phyloP scores from a whole-genome alignment of 176 grass and related monocot genomes.

The Oryza australiensis region DNA sequence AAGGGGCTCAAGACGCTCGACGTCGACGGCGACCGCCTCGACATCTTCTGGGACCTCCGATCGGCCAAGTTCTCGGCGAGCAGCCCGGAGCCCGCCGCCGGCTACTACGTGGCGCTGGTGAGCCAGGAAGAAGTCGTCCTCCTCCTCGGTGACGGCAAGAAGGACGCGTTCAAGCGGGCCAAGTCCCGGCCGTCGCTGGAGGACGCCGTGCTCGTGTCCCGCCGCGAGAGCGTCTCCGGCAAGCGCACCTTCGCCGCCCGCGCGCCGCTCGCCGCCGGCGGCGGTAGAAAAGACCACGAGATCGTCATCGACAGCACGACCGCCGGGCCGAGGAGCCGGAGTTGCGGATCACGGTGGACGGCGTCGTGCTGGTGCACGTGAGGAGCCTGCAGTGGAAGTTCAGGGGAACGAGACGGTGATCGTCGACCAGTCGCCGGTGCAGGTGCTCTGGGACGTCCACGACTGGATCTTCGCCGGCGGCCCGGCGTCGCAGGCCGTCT shows the following conservation, averaged over 20 bases:
- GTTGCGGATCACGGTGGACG: slow-evolving; percentile 81
- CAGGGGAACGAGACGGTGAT: slow-evolving; percentile 73
- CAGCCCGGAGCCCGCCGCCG: slow-evolving; percentile 61
- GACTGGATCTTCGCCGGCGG: slow-evolving; percentile 75
- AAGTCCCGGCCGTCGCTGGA: slow-evolving; percentile 74
- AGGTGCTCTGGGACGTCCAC: slow-evolving; percentile 92
- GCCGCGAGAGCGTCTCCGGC: slow-evolving; percentile 66
- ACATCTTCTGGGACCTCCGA: slow-evolving; percentile 87
- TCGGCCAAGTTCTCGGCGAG: slow-evolving; percentile 64
- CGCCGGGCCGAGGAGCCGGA: slow-evolving; percentile 58
- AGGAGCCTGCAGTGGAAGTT: slow-evolving; percentile 92
- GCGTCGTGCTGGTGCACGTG: slow-evolving; percentile 58
- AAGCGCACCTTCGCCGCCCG: slow-evolving; percentile 57
- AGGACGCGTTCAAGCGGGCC: slow-evolving; percentile 85
- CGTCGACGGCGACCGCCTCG: slow-evolving; percentile 55
- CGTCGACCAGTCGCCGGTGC: slow-evolving; percentile 63
- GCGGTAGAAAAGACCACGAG: slow-evolving; percentile 53
- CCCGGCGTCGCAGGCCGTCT: slow-evolving; percentile 52
- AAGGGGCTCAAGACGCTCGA: slow-evolving; percentile 76
- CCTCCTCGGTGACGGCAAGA: slow-evolving; percentile 73
- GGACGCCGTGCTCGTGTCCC: slow-evolving; percentile 59
- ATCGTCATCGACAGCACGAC: slow-evolving; percentile 69
- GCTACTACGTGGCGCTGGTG: slow-evolving; percentile 71
- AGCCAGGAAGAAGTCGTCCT: slow-evolving; percentile 70
- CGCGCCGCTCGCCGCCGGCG: slow-evolving; percentile 36